These are phyloP conservation scores for Castanopsis chinensis DNA, from an alignment of 306 rosid genomes.

Conservation along the genomic window DNA sequence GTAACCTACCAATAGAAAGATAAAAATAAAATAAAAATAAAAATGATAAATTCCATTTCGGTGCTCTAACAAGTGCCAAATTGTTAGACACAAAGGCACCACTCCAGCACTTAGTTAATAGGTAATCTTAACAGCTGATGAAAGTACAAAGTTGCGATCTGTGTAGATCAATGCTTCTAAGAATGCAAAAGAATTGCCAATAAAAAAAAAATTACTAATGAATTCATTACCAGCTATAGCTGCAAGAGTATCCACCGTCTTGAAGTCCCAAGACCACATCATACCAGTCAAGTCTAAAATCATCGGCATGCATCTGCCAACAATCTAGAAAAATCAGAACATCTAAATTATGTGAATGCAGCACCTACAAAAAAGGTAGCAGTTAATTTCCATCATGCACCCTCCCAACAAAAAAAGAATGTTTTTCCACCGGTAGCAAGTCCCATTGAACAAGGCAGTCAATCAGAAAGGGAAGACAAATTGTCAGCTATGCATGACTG, in stretches of 20 bases:
- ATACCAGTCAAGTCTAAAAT: slow-evolving; percentile 69
- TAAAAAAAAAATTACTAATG: not conserved
- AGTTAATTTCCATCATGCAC: slow-evolving; percentile 96
- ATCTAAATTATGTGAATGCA: slow-evolving; percentile 5
- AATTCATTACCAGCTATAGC: slow-evolving; percentile 74
- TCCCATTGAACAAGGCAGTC: slow-evolving; percentile 98
- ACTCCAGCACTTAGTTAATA: not conserved
- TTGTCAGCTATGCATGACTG: slow-evolving; percentile 4
- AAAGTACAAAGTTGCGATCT: not conserved
- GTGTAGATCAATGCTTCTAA: not conserved
- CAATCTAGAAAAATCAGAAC: slow-evolving; percentile 29
- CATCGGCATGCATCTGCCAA: slow-evolving; percentile 93
- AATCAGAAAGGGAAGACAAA: slow-evolving; percentile 4
- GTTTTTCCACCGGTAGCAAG: slow-evolving; percentile 99
- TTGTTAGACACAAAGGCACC: not conserved
- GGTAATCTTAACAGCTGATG: not conserved
- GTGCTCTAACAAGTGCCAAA: not conserved
- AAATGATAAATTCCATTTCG: too few relatives aligned
- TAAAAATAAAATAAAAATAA: too few relatives aligned
- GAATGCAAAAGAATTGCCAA: not conserved
- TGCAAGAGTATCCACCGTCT: slow-evolving; percentile 97
- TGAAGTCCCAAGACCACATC: slow-evolving; percentile 85
- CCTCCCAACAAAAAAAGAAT: slow-evolving; percentile 97
- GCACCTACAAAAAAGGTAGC: slow-evolving; percentile 9
- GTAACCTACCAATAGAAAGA: too few relatives aligned